These are phyloP conservation scores for Dryadomyces quercivorus DNA, from an alignment of 2,329 filamentous ascomycete genomes.

Conservation along the genomic window DNA sequence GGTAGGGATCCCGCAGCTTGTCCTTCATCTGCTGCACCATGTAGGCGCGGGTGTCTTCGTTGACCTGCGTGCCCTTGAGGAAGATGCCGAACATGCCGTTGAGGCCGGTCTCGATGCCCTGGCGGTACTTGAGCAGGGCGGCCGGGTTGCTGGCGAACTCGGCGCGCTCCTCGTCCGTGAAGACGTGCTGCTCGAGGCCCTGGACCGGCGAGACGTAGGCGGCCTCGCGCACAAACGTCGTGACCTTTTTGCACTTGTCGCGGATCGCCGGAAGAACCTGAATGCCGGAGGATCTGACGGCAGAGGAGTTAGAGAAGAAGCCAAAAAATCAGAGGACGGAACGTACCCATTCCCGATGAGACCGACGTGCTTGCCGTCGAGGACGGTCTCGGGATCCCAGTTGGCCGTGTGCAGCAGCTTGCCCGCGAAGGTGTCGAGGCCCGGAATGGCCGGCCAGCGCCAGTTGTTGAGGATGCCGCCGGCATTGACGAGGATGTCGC, in stretches of 20 bases:
- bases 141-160: slow-evolving; percentile 36
- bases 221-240: slow-evolving; percentile 12
- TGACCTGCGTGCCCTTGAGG: slow-evolving; percentile 4
- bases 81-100: slow-evolving; percentile 38
- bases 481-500: slow-evolving; percentile 35
- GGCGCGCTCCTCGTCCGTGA: slow-evolving; percentile 30
- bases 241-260: slow-evolving; percentile 9
- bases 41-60: slow-evolving; percentile 4
- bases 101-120: slow-evolving; percentile 33
- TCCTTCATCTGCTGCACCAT: slow-evolving; percentile 3
- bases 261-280: slow-evolving; percentile 24
- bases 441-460: slow-evolving; percentile 39
- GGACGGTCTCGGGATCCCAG: slow-evolving; percentile 37
- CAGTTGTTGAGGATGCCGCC: slow-evolving; percentile 37
- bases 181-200: slow-evolving; percentile 7
- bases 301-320: too few species aligned
- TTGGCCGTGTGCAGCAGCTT: slow-evolving; percentile 39
- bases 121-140: slow-evolving; percentile 38
- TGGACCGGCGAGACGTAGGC: slow-evolving; percentile 15
- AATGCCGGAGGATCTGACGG: slow-evolving; percentile 37
- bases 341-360: slow-evolving; percentile 29
- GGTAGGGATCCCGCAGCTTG: slow-evolving; percentile 17
- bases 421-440: slow-evolving; percentile 36
- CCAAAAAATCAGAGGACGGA: too few species aligned
- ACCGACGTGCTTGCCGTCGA: slow-evolving; percentile 32